Evolutionary conservation across 805 yeast genomes (phyloP), one percentile per base, ranked within the genome.

Genomic region (Saccharomycopsis schoenii): DNA sequence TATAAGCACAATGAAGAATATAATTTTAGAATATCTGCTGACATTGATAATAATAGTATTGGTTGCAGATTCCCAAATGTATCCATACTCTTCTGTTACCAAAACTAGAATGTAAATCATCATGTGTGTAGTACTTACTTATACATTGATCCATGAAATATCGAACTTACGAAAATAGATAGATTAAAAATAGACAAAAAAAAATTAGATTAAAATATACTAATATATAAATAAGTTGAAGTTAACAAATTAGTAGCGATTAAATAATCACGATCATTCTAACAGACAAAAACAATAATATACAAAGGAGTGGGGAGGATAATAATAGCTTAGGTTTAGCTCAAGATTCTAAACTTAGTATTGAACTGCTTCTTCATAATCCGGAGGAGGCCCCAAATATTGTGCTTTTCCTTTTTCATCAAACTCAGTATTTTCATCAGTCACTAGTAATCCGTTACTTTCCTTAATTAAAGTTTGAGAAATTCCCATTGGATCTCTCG

Each of bases 331-430:
- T 29, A 29, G 6, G 15, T 43, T 19, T 12, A 14, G 12, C 19
- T 43, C 12, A 21, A 47, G n/a, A 21, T 40, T 14, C 34, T 29
- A 29, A 8, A 10, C 12, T 24, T 36, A 61, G 55, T 43, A 58
- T 52, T 72, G 76, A 62, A 79, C 68, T 42, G 77, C 76, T 66
- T 76, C 80, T 67, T 82, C 85, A 69, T 82, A 87, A 57, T 81
- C 81, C 3, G 94, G 94, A 58, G 94, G 94, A 59, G 83, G 81
- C 47, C 86, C 89, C 34, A 80, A 75, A 66, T 77, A 84, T 6
- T 69, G 70, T 21, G 80, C 72, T 58, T 75, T 75, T 52, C 83
- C 85, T 74, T 84, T 82, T 55, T 83, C 89, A 66, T 83, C 78
- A 64, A 76, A 80, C 4, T 72, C 70, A 5, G 94, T 84, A 66